Percentiles rank a stretch among this genome's conserved stretches.
These are phyloP conservation scores for Starmerella davenportii DNA, from an alignment of 805 yeast genomes.

Conservation along the genomic window DNA sequence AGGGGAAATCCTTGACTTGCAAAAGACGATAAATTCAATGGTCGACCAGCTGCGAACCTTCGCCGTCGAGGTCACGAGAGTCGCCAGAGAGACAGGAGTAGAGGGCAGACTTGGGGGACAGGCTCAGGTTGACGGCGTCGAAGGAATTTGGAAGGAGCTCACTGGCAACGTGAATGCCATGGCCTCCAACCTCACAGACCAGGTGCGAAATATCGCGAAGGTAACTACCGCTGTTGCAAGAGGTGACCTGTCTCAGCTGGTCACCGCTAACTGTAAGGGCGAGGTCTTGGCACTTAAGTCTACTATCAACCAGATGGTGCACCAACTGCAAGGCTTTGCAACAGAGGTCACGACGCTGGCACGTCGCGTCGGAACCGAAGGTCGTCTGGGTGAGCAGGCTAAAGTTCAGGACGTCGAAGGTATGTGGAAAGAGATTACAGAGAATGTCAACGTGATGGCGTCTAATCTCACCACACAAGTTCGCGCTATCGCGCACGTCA, in stretches of 20 bases:
- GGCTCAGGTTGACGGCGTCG: slow-evolving; percentile 59
- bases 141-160: slow-evolving; percentile 75
- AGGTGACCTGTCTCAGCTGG: slow-evolving; percentile 65
- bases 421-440: slow-evolving; percentile 70
- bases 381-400: slow-evolving; percentile 79
- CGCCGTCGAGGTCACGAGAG: slow-evolving; percentile 73
- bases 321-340: slow-evolving; percentile 62
- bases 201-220: slow-evolving; percentile 72
- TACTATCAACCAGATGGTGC: slow-evolving; percentile 80
- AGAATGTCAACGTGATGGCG: slow-evolving; percentile 79
- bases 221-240: slow-evolving; percentile 78
- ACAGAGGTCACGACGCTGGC: slow-evolving; percentile 76
- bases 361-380: slow-evolving; percentile 76
- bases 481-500: slow-evolving; percentile 73
- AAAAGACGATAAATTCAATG: slow-evolving; percentile 76
- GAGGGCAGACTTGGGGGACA: slow-evolving; percentile 81
- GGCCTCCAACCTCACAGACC: slow-evolving; percentile 77
- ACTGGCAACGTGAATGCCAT: slow-evolving; percentile 79
- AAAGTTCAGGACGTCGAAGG: slow-evolving; percentile 66
- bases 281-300: slow-evolving; percentile 63
- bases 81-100: slow-evolving; percentile 79
- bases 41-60: slow-evolving; percentile 69
- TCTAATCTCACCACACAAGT: slow-evolving; percentile 73
- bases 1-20: slow-evolving; percentile 72
- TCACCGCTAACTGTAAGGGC: slow-evolving; percentile 72